Evolutionary conservation across 2,329 filamentous ascomycete genomes (phyloP).

Genomic region (Diaporthe citri): DNA sequence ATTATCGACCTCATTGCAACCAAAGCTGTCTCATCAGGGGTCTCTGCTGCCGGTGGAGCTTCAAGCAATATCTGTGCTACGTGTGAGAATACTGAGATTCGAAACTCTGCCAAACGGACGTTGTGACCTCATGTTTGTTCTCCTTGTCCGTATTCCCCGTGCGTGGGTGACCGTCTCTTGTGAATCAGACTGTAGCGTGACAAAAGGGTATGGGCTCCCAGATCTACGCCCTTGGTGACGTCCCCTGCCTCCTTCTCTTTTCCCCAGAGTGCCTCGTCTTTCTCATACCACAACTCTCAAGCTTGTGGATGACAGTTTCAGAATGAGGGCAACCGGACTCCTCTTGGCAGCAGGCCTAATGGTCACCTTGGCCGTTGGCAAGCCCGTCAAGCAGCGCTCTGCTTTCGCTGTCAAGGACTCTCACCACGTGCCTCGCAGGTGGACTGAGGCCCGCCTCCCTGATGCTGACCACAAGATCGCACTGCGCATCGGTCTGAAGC

Average conservation of each 20-base stretch:
- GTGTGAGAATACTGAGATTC: no score
- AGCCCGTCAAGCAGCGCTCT: slow-evolving; percentile 37
- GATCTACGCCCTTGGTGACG: neutral
- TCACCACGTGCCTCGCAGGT: slow-evolving; percentile 64
- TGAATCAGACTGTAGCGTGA: neutral
- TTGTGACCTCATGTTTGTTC: neutral
- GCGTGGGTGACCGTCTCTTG: no score
- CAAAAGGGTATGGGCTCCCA: neutral
- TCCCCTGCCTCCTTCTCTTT: neutral
- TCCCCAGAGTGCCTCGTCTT: neutral
- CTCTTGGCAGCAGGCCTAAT: slow-evolving; percentile 33
- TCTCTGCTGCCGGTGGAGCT: no score
- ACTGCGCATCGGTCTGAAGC: slow-evolving; percentile 70
- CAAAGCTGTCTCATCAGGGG: no score
- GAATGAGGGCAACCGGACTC: slow-evolving; percentile 33
- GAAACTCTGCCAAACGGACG: neutral
- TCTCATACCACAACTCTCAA: neutral
- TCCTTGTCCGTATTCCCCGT: neutral
- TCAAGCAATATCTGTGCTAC: no score
- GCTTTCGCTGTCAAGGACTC: slow-evolving; percentile 62
- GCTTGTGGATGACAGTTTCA: neutral
- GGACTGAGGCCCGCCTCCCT: slow-evolving; percentile 61
- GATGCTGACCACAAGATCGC: slow-evolving; percentile 62
- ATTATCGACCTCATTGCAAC: no score
- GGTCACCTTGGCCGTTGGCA: slow-evolving; percentile 25